Percentiles rank a stretch among this genome's conserved stretches.
phyloP scores from a whole-genome alignment of 768 basidiomycete genomes.

The Clavaria fumosa region DNA sequence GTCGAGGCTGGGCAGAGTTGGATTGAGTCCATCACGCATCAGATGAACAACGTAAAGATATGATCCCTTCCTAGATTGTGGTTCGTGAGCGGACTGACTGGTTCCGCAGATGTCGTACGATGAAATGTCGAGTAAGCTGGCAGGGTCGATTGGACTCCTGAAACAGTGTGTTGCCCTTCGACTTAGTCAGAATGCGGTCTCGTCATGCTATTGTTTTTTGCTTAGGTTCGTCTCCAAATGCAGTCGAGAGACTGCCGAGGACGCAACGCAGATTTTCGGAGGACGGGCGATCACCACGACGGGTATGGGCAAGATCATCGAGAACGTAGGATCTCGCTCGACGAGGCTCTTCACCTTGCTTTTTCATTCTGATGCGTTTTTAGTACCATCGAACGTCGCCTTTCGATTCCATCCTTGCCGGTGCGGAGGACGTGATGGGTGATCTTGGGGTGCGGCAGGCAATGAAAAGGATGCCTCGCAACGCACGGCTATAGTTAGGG shows the following conservation, averaged over 20 bases:
- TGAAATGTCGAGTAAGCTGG: conserved; percentile 72
- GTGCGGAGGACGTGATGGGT: conserved; percentile 59
- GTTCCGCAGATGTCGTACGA: conserved; percentile 61
- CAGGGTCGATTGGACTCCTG: conserved; percentile 77
- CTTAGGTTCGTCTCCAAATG: conserved; percentile 50
- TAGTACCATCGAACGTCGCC: conserved; percentile 74
- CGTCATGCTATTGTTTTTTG: conserved; percentile 3
- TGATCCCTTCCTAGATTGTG: conserved; percentile 13
- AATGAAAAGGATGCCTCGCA: conserved; percentile 47
- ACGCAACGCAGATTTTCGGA: conserved; percentile 77
- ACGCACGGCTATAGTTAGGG: conserved; percentile 21
- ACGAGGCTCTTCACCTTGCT: conserved; percentile 55
- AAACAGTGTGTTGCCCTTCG: conserved; percentile 51
- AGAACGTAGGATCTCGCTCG: conserved; percentile 39
- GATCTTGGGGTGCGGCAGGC: conserved; percentile 65
- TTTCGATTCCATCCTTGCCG: conserved; percentile 75
- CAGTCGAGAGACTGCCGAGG: conserved; percentile 63
- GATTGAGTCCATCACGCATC: conserved; percentile 80
- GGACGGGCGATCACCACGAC: conserved; percentile 77
- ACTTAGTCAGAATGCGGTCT: conserved; percentile 3
- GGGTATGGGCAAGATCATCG: conserved; percentile 76
- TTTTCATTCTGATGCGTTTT: conserved; percentile 2
- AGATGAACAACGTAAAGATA: conserved; percentile 66
- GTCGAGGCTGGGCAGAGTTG: conserved; percentile 77
- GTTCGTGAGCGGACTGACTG: conserved; percentile 1